Percentiles rank a stretch among this genome's conserved stretches.
Evolutionary conservation across 805 yeast genomes (phyloP).

Genomic region (Yamadazyma endophytica): DNA sequence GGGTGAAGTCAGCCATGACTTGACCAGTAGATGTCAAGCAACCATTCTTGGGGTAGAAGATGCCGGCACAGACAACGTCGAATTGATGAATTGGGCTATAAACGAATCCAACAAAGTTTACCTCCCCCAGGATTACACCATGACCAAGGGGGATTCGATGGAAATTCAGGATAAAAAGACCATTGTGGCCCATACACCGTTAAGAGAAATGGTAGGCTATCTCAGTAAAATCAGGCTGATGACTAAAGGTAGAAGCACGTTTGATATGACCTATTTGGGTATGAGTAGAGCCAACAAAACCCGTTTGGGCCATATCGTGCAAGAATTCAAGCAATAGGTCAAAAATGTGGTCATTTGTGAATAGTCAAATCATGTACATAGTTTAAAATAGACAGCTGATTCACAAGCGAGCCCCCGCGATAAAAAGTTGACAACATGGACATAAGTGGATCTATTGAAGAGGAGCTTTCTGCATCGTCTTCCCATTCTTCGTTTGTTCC

Average conservation of each 20-base stretch:
- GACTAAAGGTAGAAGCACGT: conserved; percentile 86
- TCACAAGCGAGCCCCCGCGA: too few species aligned
- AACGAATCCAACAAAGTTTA: conserved; percentile 60
- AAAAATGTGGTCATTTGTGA: too few species aligned
- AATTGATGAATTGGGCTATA: conserved; percentile 42
- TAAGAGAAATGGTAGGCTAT: conserved; percentile 89
- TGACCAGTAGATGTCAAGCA: conserved; percentile 76
- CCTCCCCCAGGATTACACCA: conserved; percentile 73
- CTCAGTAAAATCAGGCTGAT: conserved; percentile 70
- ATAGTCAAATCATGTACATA: too few species aligned
- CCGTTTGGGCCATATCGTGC: conserved; percentile 4
- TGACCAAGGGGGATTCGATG: conserved; percentile 21
- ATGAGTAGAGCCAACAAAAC: conserved; percentile 59
- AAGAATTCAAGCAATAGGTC: conserved; percentile 4
- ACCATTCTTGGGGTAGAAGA: conserved; percentile 69
- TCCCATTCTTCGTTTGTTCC: conserved; percentile 40
- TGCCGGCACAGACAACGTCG: conserved; percentile 35
- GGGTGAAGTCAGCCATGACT: conserved; percentile 82
- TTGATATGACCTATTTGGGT: conserved; percentile 71
- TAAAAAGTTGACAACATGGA: too few species aligned
- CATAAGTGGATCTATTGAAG: too few species aligned
- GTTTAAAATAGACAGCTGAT: too few species aligned
- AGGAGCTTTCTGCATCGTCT: conserved; percentile 12
- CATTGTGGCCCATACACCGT: conserved; percentile 77
- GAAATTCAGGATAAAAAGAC: conserved; percentile 44